Conservation (phyloP, 2,329 filamentous ascomycete genomes). For the Paecilomyces fulvus region DNA sequence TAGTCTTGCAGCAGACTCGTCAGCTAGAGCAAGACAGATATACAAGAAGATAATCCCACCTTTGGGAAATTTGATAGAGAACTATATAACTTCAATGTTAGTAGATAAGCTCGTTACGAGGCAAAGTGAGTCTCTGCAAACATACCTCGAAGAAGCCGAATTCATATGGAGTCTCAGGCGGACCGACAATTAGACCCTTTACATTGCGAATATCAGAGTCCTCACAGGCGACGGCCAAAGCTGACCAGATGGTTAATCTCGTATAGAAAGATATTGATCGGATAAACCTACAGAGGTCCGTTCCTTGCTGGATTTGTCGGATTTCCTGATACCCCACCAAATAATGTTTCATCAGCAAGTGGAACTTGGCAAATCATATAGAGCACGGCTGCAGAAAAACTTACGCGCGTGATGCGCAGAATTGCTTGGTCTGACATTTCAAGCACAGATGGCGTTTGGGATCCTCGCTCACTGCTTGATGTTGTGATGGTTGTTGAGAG, state of each 20-base stretch:
- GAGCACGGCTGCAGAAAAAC: slow-evolving; percentile 13
- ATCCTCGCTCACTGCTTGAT: slow-evolving; percentile 1
- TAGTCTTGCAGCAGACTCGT: slow-evolving; percentile 57
- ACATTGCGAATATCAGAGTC: slow-evolving; percentile 86
- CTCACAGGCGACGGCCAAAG: slow-evolving; percentile 76
- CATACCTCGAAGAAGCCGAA: slow-evolving; percentile 92
- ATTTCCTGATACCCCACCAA: slow-evolving; percentile 55
- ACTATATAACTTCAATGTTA: slow-evolving; percentile 42
- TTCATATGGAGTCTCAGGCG: slow-evolving; percentile 90
- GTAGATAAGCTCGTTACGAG: not conserved
- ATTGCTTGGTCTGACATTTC: slow-evolving; percentile 76
- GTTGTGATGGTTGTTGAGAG: slow-evolving; percentile 5
- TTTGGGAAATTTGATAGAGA: slow-evolving; percentile 66
- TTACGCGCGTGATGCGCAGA: slow-evolving; percentile 75
- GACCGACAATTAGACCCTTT: slow-evolving; percentile 79
- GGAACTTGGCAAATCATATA: not conserved
- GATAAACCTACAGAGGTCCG: slow-evolving; percentile 64
- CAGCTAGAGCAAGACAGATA: not conserved
- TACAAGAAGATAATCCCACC: slow-evolving; percentile 38
- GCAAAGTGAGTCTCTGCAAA: slow-evolving; percentile 8
- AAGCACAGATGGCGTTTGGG: not conserved
- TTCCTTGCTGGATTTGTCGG: slow-evolving; percentile 70
- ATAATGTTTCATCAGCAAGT: slow-evolving; percentile 9
- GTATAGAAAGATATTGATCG: not conserved
- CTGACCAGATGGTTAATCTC: slow-evolving; percentile 34